Evolutionary conservation across 371 early-diverging fungal species (phyloP).

Genomic region (Saksenaea oblongispora): DNA sequence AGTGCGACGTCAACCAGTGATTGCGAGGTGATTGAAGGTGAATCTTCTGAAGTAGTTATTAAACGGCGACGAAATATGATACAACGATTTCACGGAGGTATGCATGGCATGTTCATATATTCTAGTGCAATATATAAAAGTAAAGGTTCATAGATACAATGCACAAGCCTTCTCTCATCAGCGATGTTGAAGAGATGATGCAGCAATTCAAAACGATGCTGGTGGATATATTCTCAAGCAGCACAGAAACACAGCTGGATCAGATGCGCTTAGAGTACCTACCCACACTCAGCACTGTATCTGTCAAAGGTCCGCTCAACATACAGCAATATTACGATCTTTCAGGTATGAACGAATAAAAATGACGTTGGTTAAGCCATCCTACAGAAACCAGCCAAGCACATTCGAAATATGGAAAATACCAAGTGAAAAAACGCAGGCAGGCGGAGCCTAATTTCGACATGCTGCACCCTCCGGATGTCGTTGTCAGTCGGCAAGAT

Average conservation of each 20-base stretch:
- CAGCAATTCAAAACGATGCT: constrained; percentile 51
- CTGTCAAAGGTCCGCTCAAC: constrained; percentile 47
- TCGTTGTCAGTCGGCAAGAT: constrained; percentile 59
- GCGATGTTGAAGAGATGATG: constrained; percentile 20
- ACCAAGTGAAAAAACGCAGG: constrained; percentile 61
- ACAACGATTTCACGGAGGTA: constrained; percentile 51
- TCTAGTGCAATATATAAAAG: not conserved
- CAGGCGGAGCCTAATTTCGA: constrained; percentile 59
- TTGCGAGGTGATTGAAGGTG: constrained; percentile 48
- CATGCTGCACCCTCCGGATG: constrained; percentile 50
- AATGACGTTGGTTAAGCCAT: not conserved
- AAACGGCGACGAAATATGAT: constrained; percentile 48
- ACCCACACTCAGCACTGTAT: constrained; percentile 35
- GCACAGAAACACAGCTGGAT: constrained; percentile 10
- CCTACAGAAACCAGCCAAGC: constrained; percentile 53
- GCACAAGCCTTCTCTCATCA: constrained; percentile 12
- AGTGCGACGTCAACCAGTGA: constrained; percentile 26
- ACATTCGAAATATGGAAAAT: constrained; percentile 68
- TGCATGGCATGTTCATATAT: not conserved
- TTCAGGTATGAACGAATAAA: constrained; percentile 28
- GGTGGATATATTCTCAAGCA: constrained; percentile 43
- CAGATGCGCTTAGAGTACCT: constrained; percentile 25
- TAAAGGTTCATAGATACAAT: not conserved
- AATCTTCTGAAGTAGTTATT: constrained; percentile 46
- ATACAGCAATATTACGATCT: constrained; percentile 52